These are phyloP conservation scores for Argentina anserina DNA, from an alignment of 306 rosid species.

Conservation along the genomic window DNA sequence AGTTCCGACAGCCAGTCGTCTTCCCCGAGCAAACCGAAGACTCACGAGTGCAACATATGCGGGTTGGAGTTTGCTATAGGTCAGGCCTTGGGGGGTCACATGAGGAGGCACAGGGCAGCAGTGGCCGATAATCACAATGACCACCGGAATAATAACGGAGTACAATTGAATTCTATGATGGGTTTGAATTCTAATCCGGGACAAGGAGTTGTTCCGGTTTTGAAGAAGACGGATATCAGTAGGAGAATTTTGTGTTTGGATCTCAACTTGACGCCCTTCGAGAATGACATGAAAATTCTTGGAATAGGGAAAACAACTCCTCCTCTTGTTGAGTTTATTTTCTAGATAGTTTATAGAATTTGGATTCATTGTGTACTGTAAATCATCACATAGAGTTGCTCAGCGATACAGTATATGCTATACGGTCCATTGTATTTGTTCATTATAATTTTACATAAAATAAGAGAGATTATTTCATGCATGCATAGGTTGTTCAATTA, in stretches of 20 bases:
- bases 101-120: constrained; percentile 80
- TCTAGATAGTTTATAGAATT: constrained; percentile 16
- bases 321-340: constrained; percentile 48
- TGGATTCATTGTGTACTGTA: constrained; percentile 6
- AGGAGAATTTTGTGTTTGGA: constrained; percentile 58
- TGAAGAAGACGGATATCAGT: constrained; percentile 29
- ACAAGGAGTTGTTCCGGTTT: constrained; percentile 21
- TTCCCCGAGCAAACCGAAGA: constrained; percentile 63
- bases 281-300: constrained; percentile 69
- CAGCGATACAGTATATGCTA: neutral
- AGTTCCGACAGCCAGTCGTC: constrained; percentile 31
- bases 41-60: constrained; percentile 84
- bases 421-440: constrained; percentile 11
- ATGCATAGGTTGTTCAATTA: neutral
- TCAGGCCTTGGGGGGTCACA: constrained; percentile 95
- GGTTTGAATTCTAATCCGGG: constrained; percentile 1
- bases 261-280: constrained; percentile 87
- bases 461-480: neutral
- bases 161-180: neutral
- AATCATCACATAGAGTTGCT: constrained; percentile 11
- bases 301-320: constrained; percentile 51
- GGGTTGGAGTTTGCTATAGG: constrained; percentile 90
- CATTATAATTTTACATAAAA: constrained; percentile 5
- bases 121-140: constrained; percentile 9
- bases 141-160: neutral